These are phyloP conservation scores for Capsella bursapastoris DNA, from an alignment of 345 rosid species.

Conservation along the genomic window DNA sequence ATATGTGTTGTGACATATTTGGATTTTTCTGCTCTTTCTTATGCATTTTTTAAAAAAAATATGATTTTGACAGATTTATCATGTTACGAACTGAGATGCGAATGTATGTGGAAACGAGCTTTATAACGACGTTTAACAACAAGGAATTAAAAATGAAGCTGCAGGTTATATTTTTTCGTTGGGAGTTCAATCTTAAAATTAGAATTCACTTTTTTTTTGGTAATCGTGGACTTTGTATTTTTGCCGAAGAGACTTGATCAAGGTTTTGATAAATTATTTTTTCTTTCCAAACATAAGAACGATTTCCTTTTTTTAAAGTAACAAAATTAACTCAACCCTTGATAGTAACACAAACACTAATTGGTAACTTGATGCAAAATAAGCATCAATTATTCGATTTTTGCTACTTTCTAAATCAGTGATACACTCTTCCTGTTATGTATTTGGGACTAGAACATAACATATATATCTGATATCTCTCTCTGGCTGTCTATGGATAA, in stretches of 20 bases:
- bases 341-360: too few species aligned
- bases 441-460: neutral
- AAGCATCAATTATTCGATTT: neutral
- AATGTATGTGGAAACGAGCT: slow-evolving; percentile 58
- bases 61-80: slow-evolving; percentile 61
- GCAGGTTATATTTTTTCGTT: neutral
- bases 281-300: neutral
- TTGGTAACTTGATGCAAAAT: neutral
- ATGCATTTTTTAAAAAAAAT: slow-evolving; percentile 30
- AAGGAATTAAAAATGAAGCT: slow-evolving; percentile 10
- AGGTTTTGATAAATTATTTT: neutral
- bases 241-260: neutral
- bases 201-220: neutral
- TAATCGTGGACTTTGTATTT: neutral
- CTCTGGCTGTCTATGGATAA: neutral
- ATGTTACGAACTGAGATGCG: slow-evolving; percentile 56
- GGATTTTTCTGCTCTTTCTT: slow-evolving; percentile 47
- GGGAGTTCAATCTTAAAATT: neutral
- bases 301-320: neutral
- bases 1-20: slow-evolving; percentile 73
- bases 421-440: neutral
- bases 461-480: neutral
- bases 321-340: neutral
- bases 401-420: slow-evolving; percentile 3
- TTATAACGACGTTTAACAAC: slow-evolving; percentile 40